phyloP scores from a whole-genome alignment of 495 filamentous ascomycete species.

The Extremus antarcticus region DNA sequence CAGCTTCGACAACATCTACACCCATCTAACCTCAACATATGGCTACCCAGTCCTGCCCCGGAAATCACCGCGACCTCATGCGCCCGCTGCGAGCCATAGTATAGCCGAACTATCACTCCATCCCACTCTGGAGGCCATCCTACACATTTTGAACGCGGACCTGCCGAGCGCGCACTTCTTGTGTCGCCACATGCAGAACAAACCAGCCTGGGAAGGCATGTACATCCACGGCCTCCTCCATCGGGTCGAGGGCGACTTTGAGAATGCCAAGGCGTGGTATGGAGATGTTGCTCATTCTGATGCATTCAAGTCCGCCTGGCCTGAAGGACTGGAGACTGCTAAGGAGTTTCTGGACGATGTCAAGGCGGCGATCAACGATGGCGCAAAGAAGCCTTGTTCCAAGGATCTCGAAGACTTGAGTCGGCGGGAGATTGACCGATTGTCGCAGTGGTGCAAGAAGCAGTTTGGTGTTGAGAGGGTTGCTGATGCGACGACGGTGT shows the following conservation, averaged over 20 bases:
- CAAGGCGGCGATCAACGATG: slow-evolving; percentile 24
- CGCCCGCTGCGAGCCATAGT: not conserved
- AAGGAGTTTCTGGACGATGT: slow-evolving; percentile 20
- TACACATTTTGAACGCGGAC: slow-evolving; percentile 39
- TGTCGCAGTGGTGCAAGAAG: slow-evolving; percentile 29
- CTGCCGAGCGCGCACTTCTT: slow-evolving; percentile 39
- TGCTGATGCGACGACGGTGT: slow-evolving; percentile 30
- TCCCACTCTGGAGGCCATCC: slow-evolving; percentile 35
- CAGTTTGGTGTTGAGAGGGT: slow-evolving; percentile 29
- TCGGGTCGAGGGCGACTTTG: slow-evolving; percentile 37
- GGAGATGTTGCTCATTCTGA: slow-evolving; percentile 28
- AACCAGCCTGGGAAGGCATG: slow-evolving; percentile 38
- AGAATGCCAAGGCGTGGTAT: slow-evolving; percentile 37
- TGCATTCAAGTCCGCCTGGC: slow-evolving; percentile 23
- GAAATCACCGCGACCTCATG: slow-evolving; percentile 5
- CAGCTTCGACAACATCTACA: slow-evolving; percentile 16
- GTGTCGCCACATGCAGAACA: slow-evolving; percentile 37
- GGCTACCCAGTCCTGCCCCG: slow-evolving; percentile 10
- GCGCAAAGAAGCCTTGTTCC: slow-evolving; percentile 10
- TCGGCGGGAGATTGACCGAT: slow-evolving; percentile 26
- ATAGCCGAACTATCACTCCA: slow-evolving; percentile 35
- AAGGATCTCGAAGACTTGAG: not conserved
- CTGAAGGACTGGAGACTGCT: slow-evolving; percentile 6
- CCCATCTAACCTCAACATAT: slow-evolving; percentile 11
- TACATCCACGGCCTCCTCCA: slow-evolving; percentile 37